Percentiles rank a stretch among this genome's conserved stretches.
These are phyloP conservation scores for Melocanna baccifera DNA, from an alignment of 176 grass and related monocot genomes.

Conservation along the genomic window DNA sequence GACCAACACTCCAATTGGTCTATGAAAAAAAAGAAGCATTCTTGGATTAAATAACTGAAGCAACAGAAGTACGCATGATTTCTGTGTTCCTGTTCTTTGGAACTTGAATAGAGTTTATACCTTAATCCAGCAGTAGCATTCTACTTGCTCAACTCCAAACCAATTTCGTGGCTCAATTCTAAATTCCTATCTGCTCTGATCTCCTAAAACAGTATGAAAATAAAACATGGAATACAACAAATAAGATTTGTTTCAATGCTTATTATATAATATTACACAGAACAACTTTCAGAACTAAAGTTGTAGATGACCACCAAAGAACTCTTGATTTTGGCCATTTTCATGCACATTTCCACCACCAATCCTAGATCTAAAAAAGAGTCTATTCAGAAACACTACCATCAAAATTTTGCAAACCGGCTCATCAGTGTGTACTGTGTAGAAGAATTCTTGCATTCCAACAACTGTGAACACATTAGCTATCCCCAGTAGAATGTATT, in stretches of 20 bases:
- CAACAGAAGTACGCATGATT: neutral
- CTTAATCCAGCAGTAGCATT: constrained; percentile 68
- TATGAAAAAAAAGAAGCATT: too few species aligned
- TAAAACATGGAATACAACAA: neutral
- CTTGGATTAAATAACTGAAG: too few species aligned
- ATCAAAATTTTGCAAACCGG: too few species aligned
- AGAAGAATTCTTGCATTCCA: constrained; percentile 80
- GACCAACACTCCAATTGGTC: too few species aligned
- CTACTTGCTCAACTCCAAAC: constrained; percentile 62
- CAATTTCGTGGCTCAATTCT: constrained; percentile 68
- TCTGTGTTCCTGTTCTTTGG: neutral
- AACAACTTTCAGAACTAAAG: too few species aligned
- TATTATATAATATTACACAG: too few species aligned
- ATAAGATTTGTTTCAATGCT: neutral
- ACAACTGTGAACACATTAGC: constrained; percentile 61
- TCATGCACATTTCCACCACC: too few species aligned
- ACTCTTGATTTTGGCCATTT: too few species aligned
- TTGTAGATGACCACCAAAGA: too few species aligned
- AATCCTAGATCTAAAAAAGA: too few species aligned
- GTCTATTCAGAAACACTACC: too few species aligned
- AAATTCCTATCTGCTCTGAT: constrained; percentile 69
- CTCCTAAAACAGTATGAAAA: constrained; percentile 42
- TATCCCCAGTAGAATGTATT: constrained; percentile 60
- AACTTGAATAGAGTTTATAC: constrained; percentile 24
- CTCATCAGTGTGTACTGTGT: constrained; percentile 20